A percentile compares a stretch with the other conserved stretches of the same genome.
These are phyloP conservation scores for Saccharomycopsis sp. DNA, from an alignment of 805 yeast genomes.

Conservation along the genomic window DNA sequence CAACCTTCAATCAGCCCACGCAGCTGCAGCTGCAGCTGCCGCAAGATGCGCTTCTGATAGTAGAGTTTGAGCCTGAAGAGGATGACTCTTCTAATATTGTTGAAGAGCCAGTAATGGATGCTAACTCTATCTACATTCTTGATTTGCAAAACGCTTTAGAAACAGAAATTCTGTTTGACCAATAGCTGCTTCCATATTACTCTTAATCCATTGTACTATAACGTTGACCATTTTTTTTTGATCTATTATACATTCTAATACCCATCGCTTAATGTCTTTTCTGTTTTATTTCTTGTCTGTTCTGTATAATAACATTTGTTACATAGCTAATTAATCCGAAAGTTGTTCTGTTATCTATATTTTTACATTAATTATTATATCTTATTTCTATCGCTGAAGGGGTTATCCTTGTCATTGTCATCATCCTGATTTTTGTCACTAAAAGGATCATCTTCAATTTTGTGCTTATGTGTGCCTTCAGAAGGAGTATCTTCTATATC, in stretches of 20 bases:
- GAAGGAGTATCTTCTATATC: too few relatives aligned
- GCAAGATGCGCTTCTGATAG: background rate
- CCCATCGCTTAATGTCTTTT: background rate
- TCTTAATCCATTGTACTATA: background rate
- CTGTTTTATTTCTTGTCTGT: background rate
- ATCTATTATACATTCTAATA: background rate
- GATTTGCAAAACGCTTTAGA: conserved; percentile 10
- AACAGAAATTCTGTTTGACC: conserved; percentile 1
- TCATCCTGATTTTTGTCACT: background rate
- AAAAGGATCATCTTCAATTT: background rate
- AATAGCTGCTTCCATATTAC: background rate
- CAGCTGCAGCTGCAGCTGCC: too few relatives aligned
- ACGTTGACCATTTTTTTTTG: background rate
- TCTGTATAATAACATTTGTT: background rate
- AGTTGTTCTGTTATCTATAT: too few relatives aligned
- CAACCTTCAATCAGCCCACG: background rate
- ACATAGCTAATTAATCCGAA: too few relatives aligned
- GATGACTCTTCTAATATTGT: background rate
- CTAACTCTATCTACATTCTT: background rate
- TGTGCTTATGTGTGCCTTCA: too few relatives aligned
- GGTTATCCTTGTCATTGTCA: too few relatives aligned
- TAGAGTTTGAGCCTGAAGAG: background rate
- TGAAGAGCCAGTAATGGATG: conserved; percentile 1
- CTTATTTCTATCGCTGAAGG: background rate
- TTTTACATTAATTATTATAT: background rate